A percentile compares a stretch with the other conserved stretches of the same genome.
phyloP scores from a whole-genome alignment of 306 rosid genomes.

The Vigna radiata region DNA sequence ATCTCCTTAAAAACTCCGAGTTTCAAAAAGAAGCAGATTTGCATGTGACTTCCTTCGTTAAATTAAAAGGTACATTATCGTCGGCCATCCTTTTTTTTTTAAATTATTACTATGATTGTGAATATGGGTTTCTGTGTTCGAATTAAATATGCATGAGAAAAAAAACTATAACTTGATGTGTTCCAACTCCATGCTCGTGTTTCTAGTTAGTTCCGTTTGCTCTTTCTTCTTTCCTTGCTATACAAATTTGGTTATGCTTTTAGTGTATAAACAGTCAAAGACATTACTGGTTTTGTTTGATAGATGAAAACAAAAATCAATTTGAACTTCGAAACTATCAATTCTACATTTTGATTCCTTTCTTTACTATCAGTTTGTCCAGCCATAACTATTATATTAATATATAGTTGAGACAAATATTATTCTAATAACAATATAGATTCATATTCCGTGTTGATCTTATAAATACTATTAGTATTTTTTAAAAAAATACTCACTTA shows the following conservation, averaged over 20 bases:
- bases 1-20: not conserved
- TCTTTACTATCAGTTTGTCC: slow-evolving; percentile 7
- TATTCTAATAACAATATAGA: no score
- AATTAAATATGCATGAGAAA: no score
- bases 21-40: not conserved
- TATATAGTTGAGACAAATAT: no score
- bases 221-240: not conserved
- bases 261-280: not conserved
- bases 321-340: not conserved
- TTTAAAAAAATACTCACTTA: no score
- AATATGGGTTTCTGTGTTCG: no score
- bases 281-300: not conserved
- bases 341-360: not conserved
- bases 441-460: no score
- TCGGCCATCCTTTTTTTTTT: no score
- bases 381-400: no score
- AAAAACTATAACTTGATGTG: not conserved
- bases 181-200: not conserved
- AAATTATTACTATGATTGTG: no score
- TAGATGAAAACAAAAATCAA: not conserved
- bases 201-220: slow-evolving; percentile 6
- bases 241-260: not conserved
- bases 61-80: slow-evolving; percentile 30
- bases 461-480: no score
- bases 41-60: slow-evolving; percentile 32